Conservation (phyloP, 2,329 filamentous ascomycete genomes). For the Colletotrichum sp. region DNA sequence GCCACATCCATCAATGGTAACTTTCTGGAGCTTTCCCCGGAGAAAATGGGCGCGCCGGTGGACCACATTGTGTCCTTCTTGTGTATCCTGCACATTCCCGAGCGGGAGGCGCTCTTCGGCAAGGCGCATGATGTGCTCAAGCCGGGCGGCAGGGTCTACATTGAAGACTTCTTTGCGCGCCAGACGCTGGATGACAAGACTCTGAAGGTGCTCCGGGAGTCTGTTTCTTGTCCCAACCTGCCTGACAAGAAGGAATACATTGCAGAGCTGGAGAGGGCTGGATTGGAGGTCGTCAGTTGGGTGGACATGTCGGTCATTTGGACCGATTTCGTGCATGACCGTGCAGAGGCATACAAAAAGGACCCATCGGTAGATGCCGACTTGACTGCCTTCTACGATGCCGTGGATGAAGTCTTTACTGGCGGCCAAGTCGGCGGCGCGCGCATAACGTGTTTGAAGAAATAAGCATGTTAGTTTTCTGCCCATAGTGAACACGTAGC, state of each 20-base stretch:
- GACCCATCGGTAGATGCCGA: neutral
- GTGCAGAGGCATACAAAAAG: slow-evolving; percentile 15
- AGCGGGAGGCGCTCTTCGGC: slow-evolving; percentile 17
- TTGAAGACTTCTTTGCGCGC: slow-evolving; percentile 26
- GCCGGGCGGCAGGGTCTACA: slow-evolving; percentile 20
- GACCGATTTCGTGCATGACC: slow-evolving; percentile 22
- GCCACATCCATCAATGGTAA: slow-evolving; percentile 22
- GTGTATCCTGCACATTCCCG: slow-evolving; percentile 25
- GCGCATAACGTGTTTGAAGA: slow-evolving; percentile 16
- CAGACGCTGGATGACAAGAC: neutral
- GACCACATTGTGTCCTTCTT: slow-evolving; percentile 26
- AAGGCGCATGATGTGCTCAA: slow-evolving; percentile 14
- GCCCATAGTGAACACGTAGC: neutral
- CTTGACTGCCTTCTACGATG: slow-evolving; percentile 19
- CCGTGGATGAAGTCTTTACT: slow-evolving; percentile 20
- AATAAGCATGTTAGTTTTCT: neutral
- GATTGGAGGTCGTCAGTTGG: slow-evolving; percentile 18
- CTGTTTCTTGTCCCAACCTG: slow-evolving; percentile 22
- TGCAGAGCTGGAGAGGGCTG: slow-evolving; percentile 16
- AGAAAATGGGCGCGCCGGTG: neutral
- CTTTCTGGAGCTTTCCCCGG: slow-evolving; percentile 11
- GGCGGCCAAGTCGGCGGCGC: slow-evolving; percentile 17
- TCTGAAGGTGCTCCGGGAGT: slow-evolving; percentile 2
- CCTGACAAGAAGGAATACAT: slow-evolving; percentile 19
- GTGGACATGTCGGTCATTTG: slow-evolving; percentile 22